Evolutionary conservation across 306 rosid genomes (phyloP).

Genomic region (Castanea crenata): DNA sequence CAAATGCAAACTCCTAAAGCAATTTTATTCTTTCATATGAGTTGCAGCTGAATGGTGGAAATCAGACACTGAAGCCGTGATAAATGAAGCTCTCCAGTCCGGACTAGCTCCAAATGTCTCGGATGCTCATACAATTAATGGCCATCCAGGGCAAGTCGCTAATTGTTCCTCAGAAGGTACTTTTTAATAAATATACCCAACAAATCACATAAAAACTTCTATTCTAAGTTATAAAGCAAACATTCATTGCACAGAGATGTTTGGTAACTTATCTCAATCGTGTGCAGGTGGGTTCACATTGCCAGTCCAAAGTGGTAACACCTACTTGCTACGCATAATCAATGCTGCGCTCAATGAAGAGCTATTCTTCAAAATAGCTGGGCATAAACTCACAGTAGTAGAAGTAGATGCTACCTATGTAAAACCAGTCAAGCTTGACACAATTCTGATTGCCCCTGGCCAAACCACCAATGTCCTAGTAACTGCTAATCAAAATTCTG

Average conservation of each 20-base stretch:
- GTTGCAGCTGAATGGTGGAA: conserved; percentile 95
- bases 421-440: conserved; percentile 70
- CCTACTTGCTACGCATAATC: conserved; percentile 67
- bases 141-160: conserved; percentile 64
- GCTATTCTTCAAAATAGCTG: conserved; percentile 90
- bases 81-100: conserved; percentile 74
- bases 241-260: neutral
- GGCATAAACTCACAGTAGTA: conserved; percentile 68
- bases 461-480: conserved; percentile 83
- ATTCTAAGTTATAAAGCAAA: neutral
- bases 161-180: conserved; percentile 66
- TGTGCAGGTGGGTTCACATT: conserved; percentile 53
- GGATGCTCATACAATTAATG: conserved; percentile 89
- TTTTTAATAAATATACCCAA: neutral
- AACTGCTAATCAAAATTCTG: conserved; percentile 53
- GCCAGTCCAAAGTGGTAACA: conserved; percentile 58
- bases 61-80: conserved; percentile 79
- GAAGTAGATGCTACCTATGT: conserved; percentile 86
- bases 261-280: neutral
- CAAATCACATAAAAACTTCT: neutral
- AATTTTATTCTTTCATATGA: neutral
- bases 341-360: conserved; percentile 99
- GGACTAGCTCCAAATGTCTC: conserved; percentile 91
- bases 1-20: neutral
- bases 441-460: conserved; percentile 77